Base-by-base conservation (phyloP, 2,329 filamentous ascomycete genomes). In the Monilinia fructigena region DNA sequence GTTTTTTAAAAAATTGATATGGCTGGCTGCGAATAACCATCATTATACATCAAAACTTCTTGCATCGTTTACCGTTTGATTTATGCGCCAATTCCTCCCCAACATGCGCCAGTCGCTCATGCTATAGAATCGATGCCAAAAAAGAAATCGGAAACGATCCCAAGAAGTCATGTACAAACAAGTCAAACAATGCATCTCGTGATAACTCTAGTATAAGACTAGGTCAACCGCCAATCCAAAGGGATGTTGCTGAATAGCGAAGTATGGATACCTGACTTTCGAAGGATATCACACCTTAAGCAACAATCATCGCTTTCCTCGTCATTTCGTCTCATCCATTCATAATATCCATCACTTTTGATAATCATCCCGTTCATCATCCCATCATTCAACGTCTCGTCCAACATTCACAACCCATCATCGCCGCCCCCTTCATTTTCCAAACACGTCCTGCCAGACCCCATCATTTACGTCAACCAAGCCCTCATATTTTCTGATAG, bases 401-500 rank as follows among this genome's bases (percentile, higher is more conserved):
- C 55, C 55, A 18, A 42, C 12, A 6, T 31, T 26, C 55, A 45
- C 23, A 23, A 11, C 16, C 23, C 16, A 53, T 40, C 35, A 28
- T 52, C 23, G 18, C 48, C 40, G 31, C 26, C 28, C 26, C 20
- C 31, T 59, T 59, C 54, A 28, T 31, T 35, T n/a, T 20, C 20
- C 52, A 40, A 40, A 47, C 55, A 28, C 12, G 23, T 35, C 38
- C 16, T 55, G n/a, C 18, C 50, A 48, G 42, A 3, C 45, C 54
- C 31, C 45, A 66, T 45, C 47, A 42, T 54, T 54, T 31, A 31
- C 47, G 45, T 38, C 47, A 53, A 42, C 14, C 7, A 55, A 20
- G 5, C 16, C 63, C 48, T 75, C 68, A 75, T 69, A 76, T 75
- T 68, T 71, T 76, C 80, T 97, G 90, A 78, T 99, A 99, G 80